Evolutionary conservation across 768 basidiomycete genomes (phyloP).

Genomic region (Baorangia bicolor): DNA sequence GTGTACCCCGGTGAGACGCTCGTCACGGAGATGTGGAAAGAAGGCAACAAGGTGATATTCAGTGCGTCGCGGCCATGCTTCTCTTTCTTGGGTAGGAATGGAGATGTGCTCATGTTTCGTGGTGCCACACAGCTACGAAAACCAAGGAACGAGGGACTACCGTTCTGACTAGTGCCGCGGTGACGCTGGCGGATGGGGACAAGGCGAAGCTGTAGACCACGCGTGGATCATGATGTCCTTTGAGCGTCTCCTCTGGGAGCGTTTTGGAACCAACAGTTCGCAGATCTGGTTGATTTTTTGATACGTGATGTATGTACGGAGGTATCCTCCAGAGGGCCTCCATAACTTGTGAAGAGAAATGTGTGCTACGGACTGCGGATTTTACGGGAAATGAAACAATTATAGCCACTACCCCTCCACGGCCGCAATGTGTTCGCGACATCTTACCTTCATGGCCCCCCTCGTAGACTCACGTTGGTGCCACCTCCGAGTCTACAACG

Average conservation of each 20-base stretch:
- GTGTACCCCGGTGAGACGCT: conserved; percentile 97
- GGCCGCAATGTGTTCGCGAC: too few relatives aligned
- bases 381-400: neutral
- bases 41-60: conserved; percentile 87
- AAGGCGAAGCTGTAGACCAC: conserved; percentile 59
- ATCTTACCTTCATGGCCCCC: too few relatives aligned
- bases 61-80: conserved; percentile 59
- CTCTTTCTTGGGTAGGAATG: neutral
- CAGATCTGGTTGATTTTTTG: neutral
- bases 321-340: neutral
- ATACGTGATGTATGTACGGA: neutral
- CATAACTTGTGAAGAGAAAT: too few relatives aligned
- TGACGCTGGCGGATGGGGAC: conserved; percentile 54
- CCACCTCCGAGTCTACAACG: neutral
- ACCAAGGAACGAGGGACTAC: conserved; percentile 79
- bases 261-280: neutral
- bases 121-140: conserved; percentile 67
- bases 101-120: neutral
- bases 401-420: neutral
- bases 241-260: neutral
- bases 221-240: neutral
- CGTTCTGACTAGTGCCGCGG: conserved; percentile 80
- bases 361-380: too few relatives aligned
- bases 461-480: neutral
- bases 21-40: conserved; percentile 98